Evolutionary conservation across 805 yeast species (phyloP).

Genomic region (Middelhovenomyces tepae): DNA sequence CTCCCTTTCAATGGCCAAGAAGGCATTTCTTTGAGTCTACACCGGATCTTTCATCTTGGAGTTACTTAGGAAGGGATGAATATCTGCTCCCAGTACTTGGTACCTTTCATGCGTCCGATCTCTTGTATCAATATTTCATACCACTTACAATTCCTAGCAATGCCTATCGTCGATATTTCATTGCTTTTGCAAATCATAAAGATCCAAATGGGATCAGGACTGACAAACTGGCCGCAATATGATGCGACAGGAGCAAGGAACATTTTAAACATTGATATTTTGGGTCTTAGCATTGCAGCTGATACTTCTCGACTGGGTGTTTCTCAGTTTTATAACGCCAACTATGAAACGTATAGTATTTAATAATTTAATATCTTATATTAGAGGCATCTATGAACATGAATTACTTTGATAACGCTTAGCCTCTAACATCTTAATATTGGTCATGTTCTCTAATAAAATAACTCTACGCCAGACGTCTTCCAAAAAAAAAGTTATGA

Average conservation of each 20-base stretch:
- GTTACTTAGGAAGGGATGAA: not conserved
- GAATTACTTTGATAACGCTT: too few relatives aligned
- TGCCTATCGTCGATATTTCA: not conserved
- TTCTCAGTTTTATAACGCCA: too few relatives aligned
- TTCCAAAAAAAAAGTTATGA: too few relatives aligned
- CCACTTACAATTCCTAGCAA: not conserved
- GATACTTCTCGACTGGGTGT: too few relatives aligned
- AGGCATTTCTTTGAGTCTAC: constrained; percentile 2
- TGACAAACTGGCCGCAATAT: constrained; percentile 1
- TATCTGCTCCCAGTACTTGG: constrained; percentile 3
- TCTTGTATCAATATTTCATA: not conserved
- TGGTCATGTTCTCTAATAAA: too few relatives aligned
- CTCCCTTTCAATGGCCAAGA: constrained; percentile 1
- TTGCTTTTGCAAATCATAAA: constrained; percentile 1
- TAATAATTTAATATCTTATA: too few relatives aligned
- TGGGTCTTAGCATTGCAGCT: too few relatives aligned
- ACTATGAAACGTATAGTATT: too few relatives aligned
- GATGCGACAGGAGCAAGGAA: not conserved
- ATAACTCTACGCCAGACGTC: too few relatives aligned
- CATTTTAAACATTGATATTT: too few relatives aligned
- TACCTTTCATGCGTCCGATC: constrained; percentile 1
- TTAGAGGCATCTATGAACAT: too few relatives aligned
- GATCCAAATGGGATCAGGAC: constrained; percentile 2
- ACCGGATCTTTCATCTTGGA: constrained; percentile 1
- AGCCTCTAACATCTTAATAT: too few relatives aligned